Evolutionary conservation across 306 rosid genomes (phyloP).

Genomic region (Cucumis hystrix): DNA sequence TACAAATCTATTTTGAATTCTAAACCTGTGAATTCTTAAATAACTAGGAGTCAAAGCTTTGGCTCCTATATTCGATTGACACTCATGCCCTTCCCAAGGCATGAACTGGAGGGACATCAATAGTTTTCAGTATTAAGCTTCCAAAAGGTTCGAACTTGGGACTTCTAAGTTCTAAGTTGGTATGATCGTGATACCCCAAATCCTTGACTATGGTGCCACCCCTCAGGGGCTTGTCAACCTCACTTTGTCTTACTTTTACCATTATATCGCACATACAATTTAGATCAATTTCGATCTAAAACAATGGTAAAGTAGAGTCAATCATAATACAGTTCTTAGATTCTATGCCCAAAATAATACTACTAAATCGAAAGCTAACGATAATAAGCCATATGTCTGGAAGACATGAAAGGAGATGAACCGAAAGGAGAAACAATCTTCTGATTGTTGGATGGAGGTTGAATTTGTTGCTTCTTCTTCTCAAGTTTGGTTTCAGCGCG

Average conservation of each 20-base stretch:
- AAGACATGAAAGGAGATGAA: conserved; percentile 14
- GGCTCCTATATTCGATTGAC: too few species aligned
- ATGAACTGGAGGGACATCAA: too few species aligned
- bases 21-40: not conserved
- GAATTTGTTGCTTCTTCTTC: conserved; percentile 20
- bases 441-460: conserved; percentile 19
- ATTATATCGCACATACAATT: not conserved
- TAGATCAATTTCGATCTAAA: not conserved
- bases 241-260: not conserved
- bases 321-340: not conserved
- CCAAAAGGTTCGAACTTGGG: too few species aligned
- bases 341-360: not conserved
- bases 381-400: conserved; percentile 11
- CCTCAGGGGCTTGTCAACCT: not conserved
- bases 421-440: conserved; percentile 9
- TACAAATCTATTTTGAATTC: not conserved
- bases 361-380: not conserved
- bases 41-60: too few species aligned
- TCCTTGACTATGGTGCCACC: too few species aligned
- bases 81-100: too few species aligned
- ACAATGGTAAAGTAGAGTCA: not conserved
- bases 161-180: too few species aligned
- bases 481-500: conserved; percentile 64
- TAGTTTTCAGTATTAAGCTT: too few species aligned
- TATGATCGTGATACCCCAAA: too few species aligned